Conservation (phyloP, 192 early-diverging fungal genomes). For the Entomortierella beljakovae region DNA sequence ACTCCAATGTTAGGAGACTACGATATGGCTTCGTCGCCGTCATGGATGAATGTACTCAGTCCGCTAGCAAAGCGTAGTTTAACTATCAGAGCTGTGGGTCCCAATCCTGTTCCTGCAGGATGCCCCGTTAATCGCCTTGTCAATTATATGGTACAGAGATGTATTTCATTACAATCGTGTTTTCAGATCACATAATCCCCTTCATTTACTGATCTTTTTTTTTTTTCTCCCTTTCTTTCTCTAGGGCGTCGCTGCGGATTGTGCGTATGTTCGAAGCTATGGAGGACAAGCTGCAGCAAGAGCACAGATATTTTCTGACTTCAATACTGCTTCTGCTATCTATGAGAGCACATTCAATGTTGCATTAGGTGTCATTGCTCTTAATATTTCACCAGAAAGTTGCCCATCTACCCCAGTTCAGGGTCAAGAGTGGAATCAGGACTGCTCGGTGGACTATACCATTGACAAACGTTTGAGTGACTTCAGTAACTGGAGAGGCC, state of each 20-base stretch:
- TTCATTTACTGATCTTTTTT: neutral
- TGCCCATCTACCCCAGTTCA: conserved; percentile 65
- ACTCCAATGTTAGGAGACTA: conserved; percentile 18
- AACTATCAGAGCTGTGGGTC: conserved; percentile 33
- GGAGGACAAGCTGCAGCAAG: conserved; percentile 67
- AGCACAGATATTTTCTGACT: conserved; percentile 82
- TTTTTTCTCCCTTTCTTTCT: conserved; percentile 8
- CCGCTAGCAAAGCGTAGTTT: conserved; percentile 30
- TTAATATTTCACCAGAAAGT: conserved; percentile 72
- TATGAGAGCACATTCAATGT: conserved; percentile 92
- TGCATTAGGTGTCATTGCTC: conserved; percentile 80
- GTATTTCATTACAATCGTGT: neutral
- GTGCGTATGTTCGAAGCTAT: conserved; percentile 58
- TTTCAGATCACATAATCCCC: neutral
- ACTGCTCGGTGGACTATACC: conserved; percentile 76
- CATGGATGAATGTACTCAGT: conserved; percentile 28
- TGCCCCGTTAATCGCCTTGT: conserved; percentile 52
- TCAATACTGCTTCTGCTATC: conserved; percentile 84
- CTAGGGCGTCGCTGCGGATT: conserved; percentile 74
- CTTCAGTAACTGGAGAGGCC: conserved; percentile 89
- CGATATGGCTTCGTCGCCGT: conserved; percentile 26
- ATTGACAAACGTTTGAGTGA: conserved; percentile 85
- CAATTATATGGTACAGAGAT: conserved; percentile 50
- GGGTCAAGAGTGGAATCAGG: conserved; percentile 78
- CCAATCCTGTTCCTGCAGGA: conserved; percentile 43